Conservation (phyloP, 164 flowering plant genomes). For the Litsea cubeba region DNA sequence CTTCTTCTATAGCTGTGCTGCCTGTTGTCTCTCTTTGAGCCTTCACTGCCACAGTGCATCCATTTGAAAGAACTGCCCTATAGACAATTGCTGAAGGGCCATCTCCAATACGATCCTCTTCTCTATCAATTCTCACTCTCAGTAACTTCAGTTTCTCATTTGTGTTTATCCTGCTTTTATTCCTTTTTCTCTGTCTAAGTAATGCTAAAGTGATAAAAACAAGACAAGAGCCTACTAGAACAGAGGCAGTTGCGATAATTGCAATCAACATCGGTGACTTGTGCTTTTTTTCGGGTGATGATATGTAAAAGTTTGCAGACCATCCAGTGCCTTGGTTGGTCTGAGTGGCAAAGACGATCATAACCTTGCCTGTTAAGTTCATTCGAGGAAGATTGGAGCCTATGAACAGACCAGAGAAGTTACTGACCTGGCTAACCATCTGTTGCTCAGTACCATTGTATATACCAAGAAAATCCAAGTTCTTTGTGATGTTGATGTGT, state of each 20-base stretch:
- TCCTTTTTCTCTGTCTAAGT: not conserved
- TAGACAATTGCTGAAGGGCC: constrained; percentile 14
- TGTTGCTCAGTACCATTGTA: constrained; percentile 3
- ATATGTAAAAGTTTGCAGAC: constrained; percentile 15
- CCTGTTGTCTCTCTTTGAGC: constrained; percentile 4
- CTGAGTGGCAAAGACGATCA: constrained; percentile 7
- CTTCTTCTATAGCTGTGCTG: constrained; percentile 12
- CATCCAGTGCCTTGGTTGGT: constrained; percentile 18
- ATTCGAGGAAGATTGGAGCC: constrained; percentile 12
- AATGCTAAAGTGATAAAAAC: constrained; percentile 5
- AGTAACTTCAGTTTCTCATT: constrained; percentile 5
- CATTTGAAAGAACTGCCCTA: constrained; percentile 8
- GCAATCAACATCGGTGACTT: constrained; percentile 2
- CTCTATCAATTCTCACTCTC: not conserved
- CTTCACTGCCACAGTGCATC: constrained; percentile 9
- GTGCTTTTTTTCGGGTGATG: constrained; percentile 5
- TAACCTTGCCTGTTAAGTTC: constrained; percentile 15
- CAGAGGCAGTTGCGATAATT: not conserved
- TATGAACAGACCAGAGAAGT: constrained; percentile 13
- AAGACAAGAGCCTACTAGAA: constrained; percentile 5
- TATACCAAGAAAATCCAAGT: constrained; percentile 14
- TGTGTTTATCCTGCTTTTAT: not conserved
- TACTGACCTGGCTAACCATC: constrained; percentile 2
- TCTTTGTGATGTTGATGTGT: constrained; percentile 16
- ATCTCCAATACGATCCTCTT: constrained; percentile 7